Evolutionary conservation across 176 grass and related monocot genomes (phyloP).

Genomic region (Olyra latifolia): DNA sequence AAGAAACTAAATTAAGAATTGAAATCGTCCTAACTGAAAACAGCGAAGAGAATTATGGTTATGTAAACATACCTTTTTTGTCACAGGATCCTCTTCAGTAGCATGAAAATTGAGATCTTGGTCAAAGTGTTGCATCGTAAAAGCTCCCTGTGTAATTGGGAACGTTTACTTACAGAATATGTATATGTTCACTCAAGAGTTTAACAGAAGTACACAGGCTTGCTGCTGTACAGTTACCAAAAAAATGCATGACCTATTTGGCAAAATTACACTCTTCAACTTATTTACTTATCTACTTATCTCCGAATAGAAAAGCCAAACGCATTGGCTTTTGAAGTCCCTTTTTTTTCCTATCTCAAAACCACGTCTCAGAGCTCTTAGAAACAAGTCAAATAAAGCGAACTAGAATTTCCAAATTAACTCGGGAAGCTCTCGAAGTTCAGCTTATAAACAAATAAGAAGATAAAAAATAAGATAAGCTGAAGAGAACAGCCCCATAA

Average conservation of each 20-base stretch:
- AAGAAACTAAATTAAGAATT: constrained; percentile 30
- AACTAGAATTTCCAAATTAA: no score
- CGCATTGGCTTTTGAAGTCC: no score
- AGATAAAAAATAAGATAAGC: no score
- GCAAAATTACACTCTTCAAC: not conserved
- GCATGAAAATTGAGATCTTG: constrained; percentile 96
- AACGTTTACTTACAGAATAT: constrained; percentile 22
- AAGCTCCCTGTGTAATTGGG: constrained; percentile 67
- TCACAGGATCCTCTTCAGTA: constrained; percentile 94
- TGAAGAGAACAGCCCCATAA: no score
- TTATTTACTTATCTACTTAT: no score
- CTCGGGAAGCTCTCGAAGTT: no score
- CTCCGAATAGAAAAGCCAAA: no score
- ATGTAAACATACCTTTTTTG: constrained; percentile 68
- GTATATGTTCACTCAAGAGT: not conserved
- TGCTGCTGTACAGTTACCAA: not conserved
- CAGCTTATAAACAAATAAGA: no score
- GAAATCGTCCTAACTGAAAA: constrained; percentile 11
- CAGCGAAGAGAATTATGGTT: constrained; percentile 13
- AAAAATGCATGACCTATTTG: not conserved
- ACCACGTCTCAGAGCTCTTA: no score
- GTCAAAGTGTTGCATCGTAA: constrained; percentile 83
- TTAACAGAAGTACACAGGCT: not conserved
- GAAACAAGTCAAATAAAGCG: no score
- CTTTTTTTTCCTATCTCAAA: no score